A percentile compares a stretch with the other conserved stretches of the same genome.
These are phyloP conservation scores for Debaryomyces subglobosus DNA, from an alignment of 1,139 yeast genomes.

Conservation along the genomic window DNA sequence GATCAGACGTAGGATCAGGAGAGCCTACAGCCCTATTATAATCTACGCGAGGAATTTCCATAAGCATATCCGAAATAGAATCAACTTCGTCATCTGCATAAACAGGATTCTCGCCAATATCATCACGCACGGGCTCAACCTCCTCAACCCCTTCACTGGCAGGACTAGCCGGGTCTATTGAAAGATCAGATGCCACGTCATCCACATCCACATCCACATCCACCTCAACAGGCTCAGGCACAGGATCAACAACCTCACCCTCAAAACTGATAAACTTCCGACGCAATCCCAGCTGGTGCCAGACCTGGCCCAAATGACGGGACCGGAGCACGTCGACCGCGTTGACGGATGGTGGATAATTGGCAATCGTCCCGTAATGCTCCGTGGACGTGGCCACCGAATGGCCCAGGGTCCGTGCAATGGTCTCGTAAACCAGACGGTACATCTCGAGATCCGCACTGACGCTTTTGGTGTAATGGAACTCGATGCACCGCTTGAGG, in stretches of 20 bases:
- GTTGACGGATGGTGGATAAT: background rate
- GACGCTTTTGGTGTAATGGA: background rate
- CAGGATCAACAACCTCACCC: background rate
- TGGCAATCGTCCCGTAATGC: background rate
- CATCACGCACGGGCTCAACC: background rate
- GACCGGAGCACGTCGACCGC: background rate
- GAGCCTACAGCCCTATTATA: too few species aligned
- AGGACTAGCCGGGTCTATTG: too few species aligned
- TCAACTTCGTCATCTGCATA: background rate
- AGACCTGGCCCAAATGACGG: background rate
- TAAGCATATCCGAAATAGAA: background rate
- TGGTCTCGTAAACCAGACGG: background rate
- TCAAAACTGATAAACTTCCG: background rate
- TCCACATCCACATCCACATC: too few species aligned
- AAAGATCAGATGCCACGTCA: too few species aligned
- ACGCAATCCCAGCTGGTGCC: background rate
- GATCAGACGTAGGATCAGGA: too few species aligned
- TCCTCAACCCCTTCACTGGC: background rate
- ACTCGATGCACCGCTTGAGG: constrained; percentile 1
- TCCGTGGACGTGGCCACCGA: background rate
- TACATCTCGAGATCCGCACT: background rate
- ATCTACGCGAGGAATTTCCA: too few species aligned
- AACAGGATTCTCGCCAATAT: background rate
- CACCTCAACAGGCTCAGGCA: too few species aligned
- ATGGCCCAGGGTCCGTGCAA: background rate